Evolutionary conservation across 2,329 filamentous ascomycete genomes (phyloP).

Genomic region (Cadophora gregata): DNA sequence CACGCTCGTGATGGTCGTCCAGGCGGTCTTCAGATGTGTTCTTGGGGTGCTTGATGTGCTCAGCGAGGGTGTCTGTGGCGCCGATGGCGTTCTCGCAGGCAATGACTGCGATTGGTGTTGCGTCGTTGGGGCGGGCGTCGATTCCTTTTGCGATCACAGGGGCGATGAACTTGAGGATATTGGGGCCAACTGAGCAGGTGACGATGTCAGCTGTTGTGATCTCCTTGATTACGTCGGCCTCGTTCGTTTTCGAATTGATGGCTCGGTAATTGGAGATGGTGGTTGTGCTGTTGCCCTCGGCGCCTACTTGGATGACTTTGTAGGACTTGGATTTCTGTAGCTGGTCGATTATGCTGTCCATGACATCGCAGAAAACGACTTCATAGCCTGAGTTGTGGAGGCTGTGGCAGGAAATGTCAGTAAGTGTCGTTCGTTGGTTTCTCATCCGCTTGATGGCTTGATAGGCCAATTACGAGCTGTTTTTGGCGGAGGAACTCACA

Average conservation of each 20-base stretch:
- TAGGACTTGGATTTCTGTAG: conserved; percentile 81
- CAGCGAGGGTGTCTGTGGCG: conserved; percentile 86
- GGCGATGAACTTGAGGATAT: conserved; percentile 95
- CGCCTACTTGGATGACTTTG: conserved; percentile 90
- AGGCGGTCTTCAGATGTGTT: conserved; percentile 74
- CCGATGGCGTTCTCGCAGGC: conserved; percentile 98
- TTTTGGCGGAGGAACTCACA: conserved; percentile 28
- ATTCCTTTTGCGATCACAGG: conserved; percentile 95
- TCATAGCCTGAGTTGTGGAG: conserved; percentile 94
- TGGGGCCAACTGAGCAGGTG: conserved; percentile 96
- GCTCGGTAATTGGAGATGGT: conserved; percentile 95
- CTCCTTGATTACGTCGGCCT: conserved; percentile 80
- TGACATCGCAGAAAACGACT: conserved; percentile 95
- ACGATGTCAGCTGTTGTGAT: conserved; percentile 88
- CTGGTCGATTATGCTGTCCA: conserved; percentile 79
- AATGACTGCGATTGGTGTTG: conserved; percentile 83
- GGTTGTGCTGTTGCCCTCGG: conserved; percentile 79
- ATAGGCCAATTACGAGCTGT: not conserved
- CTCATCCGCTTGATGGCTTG: not conserved
- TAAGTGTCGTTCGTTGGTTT: not conserved
- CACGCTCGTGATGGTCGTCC: conserved; percentile 72
- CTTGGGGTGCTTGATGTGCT: conserved; percentile 75
- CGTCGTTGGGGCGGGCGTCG: conserved; percentile 69
- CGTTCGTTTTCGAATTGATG: conserved; percentile 90
- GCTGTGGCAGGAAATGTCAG: conserved; percentile 36